Base-by-base conservation (phyloP, 2,329 filamentous ascomycete genomes). In the Alternaria angustiovoidea region DNA sequence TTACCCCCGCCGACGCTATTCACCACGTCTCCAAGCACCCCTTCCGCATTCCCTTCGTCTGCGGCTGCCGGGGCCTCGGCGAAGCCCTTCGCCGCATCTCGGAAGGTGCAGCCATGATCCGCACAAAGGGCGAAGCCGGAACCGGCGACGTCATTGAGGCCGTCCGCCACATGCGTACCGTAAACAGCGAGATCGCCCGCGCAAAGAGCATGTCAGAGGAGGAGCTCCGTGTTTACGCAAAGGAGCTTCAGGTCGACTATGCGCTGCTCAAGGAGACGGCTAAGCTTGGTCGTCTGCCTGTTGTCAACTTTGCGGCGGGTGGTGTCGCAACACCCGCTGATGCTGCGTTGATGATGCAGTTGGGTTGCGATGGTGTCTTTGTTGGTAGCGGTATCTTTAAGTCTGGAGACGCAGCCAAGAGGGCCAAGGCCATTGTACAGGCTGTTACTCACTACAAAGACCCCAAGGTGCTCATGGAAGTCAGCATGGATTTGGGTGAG, bases 261-360 rank as follows among this genome's bases (percentile, higher is more conserved):
- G 87, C 88, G 8, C 84, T 99, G 63, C 86, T 99, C 34, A 91
- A 89, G 79, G 89, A 97, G 84, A 94, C 92, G 0, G 94, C 93
- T 1, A 88, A 93, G 83, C 85, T 96, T 66, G 93, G 93, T 43
- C 86, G 95, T 51, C 84, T 99, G 55, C 95, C 95, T 2, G 94
- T 98, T 0, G 95, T 99, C 66, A 98, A 98, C 85, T 98, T 99
- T 72, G 95, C 95, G 0, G 95, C 95, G 4, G 95, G 95, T n/a
- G 95, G 95, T 59, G 91, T 99, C n/a, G 95, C 95, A n/a, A 99
- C 95, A 1, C 95, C 95, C 0, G 95, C 95, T 0, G 95, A 99
- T 80, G 95, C 95, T 0, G 95, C 95, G 2, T 84, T 99, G 82
- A 92, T 99, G 94, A 99, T 99, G 95, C 94, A 98, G 85, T 84